Conservation (phyloP, 306 rosid species). For the Delonix regia region DNA sequence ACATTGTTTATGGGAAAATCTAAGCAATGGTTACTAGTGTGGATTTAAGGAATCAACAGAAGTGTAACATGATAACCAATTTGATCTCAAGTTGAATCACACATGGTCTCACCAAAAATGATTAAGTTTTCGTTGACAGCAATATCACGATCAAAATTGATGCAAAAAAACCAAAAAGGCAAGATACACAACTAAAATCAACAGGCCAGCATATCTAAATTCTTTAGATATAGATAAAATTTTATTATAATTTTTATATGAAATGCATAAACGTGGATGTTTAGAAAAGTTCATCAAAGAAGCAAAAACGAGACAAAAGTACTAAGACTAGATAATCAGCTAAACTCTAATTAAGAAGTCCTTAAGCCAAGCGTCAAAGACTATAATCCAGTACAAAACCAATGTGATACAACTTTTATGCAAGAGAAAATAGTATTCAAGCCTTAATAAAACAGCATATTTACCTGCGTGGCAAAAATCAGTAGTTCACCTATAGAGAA, state of each 20-base stretch:
- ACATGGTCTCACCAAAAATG: constrained; percentile 2
- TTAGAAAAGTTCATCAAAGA: constrained; percentile 13
- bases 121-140: constrained; percentile 17
- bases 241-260: constrained; percentile 17
- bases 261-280: neutral
- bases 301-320: constrained; percentile 5
- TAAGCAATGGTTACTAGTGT: neutral
- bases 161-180: neutral
- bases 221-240: constrained; percentile 13
- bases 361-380: constrained; percentile 1
- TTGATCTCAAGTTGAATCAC: constrained; percentile 21
- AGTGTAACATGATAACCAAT: neutral
- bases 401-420: constrained; percentile 16
- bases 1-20: neutral
- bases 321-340: constrained; percentile 8
- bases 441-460: constrained; percentile 20
- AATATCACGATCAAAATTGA: constrained; percentile 7
- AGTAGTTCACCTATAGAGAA: constrained; percentile 83
- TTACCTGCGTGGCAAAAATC: constrained; percentile 86
- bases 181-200: neutral
- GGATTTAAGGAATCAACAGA: neutral
- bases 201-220: neutral
- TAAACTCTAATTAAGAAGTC: constrained; percentile 29
- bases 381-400: constrained; percentile 28
- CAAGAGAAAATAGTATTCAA: constrained; percentile 21